These are phyloP conservation scores for Pleurotus citrinopileatus DNA, from an alignment of 768 basidiomycete species.

Conservation along the genomic window DNA sequence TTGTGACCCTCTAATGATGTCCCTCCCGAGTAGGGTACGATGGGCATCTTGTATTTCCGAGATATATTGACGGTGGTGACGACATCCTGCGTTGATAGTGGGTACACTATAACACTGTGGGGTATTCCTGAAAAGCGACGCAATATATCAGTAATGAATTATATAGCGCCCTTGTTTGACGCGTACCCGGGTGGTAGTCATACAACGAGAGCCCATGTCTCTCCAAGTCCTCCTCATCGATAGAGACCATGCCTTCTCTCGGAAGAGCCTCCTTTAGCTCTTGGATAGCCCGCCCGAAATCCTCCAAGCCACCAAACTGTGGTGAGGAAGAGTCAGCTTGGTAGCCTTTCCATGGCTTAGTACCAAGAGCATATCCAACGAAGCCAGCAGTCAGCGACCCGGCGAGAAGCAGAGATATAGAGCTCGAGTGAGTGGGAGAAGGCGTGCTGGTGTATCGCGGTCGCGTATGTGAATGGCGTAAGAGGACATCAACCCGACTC, in stretches of 20 bases:
- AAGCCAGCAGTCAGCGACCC: no score
- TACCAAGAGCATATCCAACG: no score
- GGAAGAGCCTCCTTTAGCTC: slow-evolving; percentile 43
- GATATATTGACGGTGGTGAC: slow-evolving; percentile 78
- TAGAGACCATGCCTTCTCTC: slow-evolving; percentile 32
- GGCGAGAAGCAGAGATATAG: no score
- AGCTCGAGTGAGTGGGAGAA: no score
- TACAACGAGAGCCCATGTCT: slow-evolving; percentile 54
- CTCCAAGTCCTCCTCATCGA: slow-evolving; percentile 47
- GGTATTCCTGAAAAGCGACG: neutral
- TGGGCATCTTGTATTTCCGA: slow-evolving; percentile 67
- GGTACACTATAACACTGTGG: slow-evolving; percentile 1
- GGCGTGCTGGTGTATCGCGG: no score
- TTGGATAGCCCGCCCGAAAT: slow-evolving; percentile 49
- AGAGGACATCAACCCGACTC: no score
- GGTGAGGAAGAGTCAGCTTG: neutral
- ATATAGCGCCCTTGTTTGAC: neutral
- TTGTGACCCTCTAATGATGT: slow-evolving; percentile 89
- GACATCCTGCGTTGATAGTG: slow-evolving; percentile 67
- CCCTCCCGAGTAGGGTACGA: slow-evolving; percentile 81
- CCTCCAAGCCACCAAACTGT: slow-evolving; percentile 49
- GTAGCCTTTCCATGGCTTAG: no score
- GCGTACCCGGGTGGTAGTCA: slow-evolving; percentile 36
- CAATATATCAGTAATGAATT: neutral
- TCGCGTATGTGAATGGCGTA: no score